These are phyloP conservation scores for Echinosophora koreensis DNA, from an alignment of 306 rosid genomes.

Conservation along the genomic window DNA sequence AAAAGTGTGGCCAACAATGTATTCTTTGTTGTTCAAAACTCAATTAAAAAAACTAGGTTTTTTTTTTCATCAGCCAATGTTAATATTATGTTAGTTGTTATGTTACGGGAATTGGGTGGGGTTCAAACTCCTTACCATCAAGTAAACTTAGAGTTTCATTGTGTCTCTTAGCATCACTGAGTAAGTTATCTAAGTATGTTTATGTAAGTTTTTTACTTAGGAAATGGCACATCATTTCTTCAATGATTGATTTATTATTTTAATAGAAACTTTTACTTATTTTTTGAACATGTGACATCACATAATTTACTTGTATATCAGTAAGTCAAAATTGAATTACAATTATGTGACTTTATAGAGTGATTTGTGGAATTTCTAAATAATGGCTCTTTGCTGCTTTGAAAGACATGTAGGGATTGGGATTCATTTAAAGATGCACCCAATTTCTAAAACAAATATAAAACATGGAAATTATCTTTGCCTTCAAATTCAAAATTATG, in stretches of 20 bases:
- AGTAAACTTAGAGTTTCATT: too few species aligned
- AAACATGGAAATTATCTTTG: not conserved
- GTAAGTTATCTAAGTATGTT: too few species aligned
- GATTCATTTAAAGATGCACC: not conserved
- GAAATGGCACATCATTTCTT: not conserved
- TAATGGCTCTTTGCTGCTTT: not conserved
- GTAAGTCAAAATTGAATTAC: not conserved
- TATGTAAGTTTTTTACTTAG: not conserved
- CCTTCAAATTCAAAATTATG: not conserved
- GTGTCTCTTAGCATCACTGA: too few species aligned
- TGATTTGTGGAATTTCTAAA: not conserved
- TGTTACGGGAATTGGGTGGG: too few species aligned
- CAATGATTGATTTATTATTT: not conserved
- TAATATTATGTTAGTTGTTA: too few species aligned
- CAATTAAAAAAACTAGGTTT: too few species aligned
- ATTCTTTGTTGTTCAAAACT: slow-evolving; percentile 12
- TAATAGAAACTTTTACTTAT: too few species aligned
- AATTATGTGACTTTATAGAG: not conserved
- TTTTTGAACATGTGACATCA: not conserved
- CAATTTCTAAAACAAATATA: not conserved
- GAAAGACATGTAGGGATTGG: not conserved
- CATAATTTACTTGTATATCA: not conserved
- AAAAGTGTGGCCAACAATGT: not conserved
- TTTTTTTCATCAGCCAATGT: too few species aligned
- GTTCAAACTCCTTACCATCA: too few species aligned